A percentile compares a stretch with the other conserved stretches of the same genome.
Conservation (phyloP, 768 basidiomycete species). For the Suillus clintonianus region DNA sequence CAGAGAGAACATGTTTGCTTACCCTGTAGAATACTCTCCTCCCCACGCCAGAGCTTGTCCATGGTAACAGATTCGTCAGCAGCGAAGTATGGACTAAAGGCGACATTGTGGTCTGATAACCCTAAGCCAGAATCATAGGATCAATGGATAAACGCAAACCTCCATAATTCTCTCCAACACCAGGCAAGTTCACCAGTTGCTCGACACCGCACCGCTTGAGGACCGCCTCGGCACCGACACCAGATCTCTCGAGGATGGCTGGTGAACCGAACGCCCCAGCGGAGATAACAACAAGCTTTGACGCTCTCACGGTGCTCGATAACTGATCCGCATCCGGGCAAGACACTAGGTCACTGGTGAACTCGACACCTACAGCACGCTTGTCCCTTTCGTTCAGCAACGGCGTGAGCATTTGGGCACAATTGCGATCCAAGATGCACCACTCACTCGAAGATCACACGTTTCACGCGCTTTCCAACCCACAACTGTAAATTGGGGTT, state of each 20-base stretch:
- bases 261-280: constrained; percentile 47
- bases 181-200: constrained; percentile 37
- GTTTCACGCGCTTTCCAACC: constrained; percentile 35
- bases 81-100: constrained; percentile 36
- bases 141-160: constrained; percentile 18
- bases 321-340: constrained; percentile 13
- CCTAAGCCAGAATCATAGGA: too few relatives aligned
- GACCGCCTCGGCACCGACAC: constrained; percentile 36
- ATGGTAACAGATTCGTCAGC: constrained; percentile 48
- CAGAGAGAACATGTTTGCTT: constrained; percentile 17
- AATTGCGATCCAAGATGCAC: not conserved
- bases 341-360: constrained; percentile 24
- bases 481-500: constrained; percentile 32
- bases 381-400: constrained; percentile 23
- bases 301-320: constrained; percentile 26
- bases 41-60: constrained; percentile 44
- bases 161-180: constrained; percentile 45
- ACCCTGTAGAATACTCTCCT: constrained; percentile 42
- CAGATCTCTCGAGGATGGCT: constrained; percentile 55
- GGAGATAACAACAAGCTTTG: constrained; percentile 38
- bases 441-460: constrained; percentile 38
- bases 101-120: constrained; percentile 31
- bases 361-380: constrained; percentile 41
- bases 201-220: constrained; percentile 31
- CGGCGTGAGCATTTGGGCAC: not conserved